Base-by-base conservation (phyloP, 805 yeast genomes). In the Ogataea pini region DNA sequence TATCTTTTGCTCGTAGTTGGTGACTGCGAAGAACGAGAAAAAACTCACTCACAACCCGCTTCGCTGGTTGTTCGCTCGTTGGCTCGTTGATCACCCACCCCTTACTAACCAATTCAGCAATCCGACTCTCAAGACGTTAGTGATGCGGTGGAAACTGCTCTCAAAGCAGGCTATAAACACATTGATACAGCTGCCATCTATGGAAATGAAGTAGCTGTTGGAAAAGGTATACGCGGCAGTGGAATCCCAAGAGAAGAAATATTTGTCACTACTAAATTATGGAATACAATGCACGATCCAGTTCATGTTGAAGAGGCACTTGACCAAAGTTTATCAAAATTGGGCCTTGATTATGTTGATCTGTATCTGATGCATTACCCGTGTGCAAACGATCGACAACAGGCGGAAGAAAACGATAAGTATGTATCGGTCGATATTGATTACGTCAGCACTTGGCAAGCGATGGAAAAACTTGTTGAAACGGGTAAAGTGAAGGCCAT, bases 151-250 rank as follows among this genome's bases (percentile, higher is more conserved):
- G 64, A 70, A 41, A 60, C 73, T 28, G 95, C 95, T 7, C 62
- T 84, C 50, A 67, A 83, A 54, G 72, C 73, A 42, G 92, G 92
- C 25, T 85, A 85, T 70, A 76, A 80, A 55, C 95, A 87, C 65
- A 83, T 88, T 54, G 95, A 87, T 66, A 80, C 89, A 18, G 94
- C 95, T 27, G 79, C 82, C 33, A 73, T 75, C 42, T 87, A 86
- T 68, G 70, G 73, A 8, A 86, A 85, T 60, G 92, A 86, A 65
- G 81, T 63, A 42, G 68, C 70, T 70, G 64, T 70, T 79, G 60
- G 95, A 27, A 71, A 73, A 44, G 94, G 84, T 4, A 77, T 85
- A 44, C 52, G 59, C 14, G 73, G 70, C 56, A 54, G 51, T 25
- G 59, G 50, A 64, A 87, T 62, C 68, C 69, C 47, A 2, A 46